A percentile compares a stretch with the other conserved stretches of the same genome.
Conservation (phyloP, 2,329 filamentous ascomycete species). For the Cercospora beticola region DNA sequence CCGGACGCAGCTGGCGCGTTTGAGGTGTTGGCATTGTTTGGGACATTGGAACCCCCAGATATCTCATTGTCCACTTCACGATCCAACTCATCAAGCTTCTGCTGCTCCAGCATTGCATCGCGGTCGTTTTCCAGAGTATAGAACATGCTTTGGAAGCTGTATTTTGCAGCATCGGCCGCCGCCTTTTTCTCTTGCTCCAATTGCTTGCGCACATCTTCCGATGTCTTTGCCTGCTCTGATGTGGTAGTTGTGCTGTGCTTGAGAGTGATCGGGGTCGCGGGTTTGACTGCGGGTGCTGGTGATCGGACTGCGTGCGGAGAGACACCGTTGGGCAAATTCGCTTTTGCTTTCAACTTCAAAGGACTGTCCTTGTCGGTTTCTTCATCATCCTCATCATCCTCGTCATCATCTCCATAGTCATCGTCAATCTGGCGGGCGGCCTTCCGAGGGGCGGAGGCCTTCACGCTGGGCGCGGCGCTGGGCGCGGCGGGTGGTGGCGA, state of each 20-base stretch:
- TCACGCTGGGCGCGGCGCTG: conserved; percentile 41
- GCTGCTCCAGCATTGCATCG: conserved; percentile 95
- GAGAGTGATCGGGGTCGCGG: conserved; percentile 47
- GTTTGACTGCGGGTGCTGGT: conserved; percentile 63
- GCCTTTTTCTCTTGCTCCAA: conserved; percentile 88
- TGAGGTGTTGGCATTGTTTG: conserved; percentile 56
- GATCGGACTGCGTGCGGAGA: conserved; percentile 68
- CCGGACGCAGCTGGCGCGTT: conserved; percentile 48
- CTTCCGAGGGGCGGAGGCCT: conserved; percentile 58
- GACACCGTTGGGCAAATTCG: conserved; percentile 55
- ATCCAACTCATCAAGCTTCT: conserved; percentile 93
- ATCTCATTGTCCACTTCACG: conserved; percentile 95
- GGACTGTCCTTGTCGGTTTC: conserved; percentile 50
- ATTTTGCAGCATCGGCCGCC: conserved; percentile 83
- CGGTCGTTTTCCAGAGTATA: conserved; percentile 94
- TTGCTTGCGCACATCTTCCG: conserved; percentile 88
- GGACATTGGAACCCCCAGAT: conserved; percentile 57
- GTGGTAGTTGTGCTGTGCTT: conserved; percentile 54
- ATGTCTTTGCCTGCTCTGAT: conserved; percentile 61
- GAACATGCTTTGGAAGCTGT: conserved; percentile 89
- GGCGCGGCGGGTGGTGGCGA: conserved; percentile 15
- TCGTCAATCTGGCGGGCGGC: conserved; percentile 76
- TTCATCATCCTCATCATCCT: conserved; percentile 56
- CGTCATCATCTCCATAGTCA: conserved; percentile 76
- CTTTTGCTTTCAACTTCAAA: conserved; percentile 54